Percentiles rank a stretch among this genome's conserved stretches.
Evolutionary conservation across 2,329 filamentous ascomycete genomes (phyloP).

Genomic region (Talaromyces sp.): DNA sequence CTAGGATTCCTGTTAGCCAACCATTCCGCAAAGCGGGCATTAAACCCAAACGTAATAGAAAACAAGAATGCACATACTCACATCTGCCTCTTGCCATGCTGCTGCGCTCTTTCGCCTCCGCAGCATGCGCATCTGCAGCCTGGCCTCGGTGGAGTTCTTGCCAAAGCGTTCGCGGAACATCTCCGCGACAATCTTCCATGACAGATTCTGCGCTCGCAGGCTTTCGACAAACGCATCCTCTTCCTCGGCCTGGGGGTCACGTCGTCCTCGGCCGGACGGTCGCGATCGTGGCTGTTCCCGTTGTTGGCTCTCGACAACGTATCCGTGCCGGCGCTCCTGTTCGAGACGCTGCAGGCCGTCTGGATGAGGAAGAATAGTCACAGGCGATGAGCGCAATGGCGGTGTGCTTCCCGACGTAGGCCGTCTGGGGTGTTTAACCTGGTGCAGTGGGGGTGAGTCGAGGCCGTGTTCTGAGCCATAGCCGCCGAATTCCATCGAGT

Average conservation of each 20-base stretch:
- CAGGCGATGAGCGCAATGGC: constrained; percentile 23
- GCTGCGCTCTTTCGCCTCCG: constrained; percentile 32
- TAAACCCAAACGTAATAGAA: not conserved
- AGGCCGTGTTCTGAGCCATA: constrained; percentile 20
- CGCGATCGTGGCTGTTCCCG: constrained; percentile 23
- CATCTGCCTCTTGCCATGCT: constrained; percentile 39
- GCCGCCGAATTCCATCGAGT: constrained; percentile 12
- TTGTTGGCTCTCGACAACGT: constrained; percentile 18
- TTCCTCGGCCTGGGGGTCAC: constrained; percentile 34
- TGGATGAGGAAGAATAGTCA: constrained; percentile 37
- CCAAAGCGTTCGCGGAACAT: constrained; percentile 33
- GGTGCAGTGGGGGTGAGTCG: constrained; percentile 21
- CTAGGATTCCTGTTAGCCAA: constrained; percentile 15
- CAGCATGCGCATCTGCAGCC: constrained; percentile 39
- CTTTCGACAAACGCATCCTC: constrained; percentile 36
- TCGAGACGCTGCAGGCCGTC: constrained; percentile 36
- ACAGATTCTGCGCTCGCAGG: constrained; percentile 30
- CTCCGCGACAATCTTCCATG: constrained; percentile 36
- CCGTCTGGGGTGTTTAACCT: constrained; percentile 21
- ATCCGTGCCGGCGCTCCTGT: constrained; percentile 28
- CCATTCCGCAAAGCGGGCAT: not conserved
- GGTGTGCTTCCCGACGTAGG: constrained; percentile 16
- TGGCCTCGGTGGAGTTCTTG: constrained; percentile 34
- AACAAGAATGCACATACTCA: constrained; percentile 31
- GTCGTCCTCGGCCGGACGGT: constrained; percentile 28